Evolutionary conservation across 2,329 filamentous ascomycete species (phyloP).

Genomic region (Chaetothyriales sp.): DNA sequence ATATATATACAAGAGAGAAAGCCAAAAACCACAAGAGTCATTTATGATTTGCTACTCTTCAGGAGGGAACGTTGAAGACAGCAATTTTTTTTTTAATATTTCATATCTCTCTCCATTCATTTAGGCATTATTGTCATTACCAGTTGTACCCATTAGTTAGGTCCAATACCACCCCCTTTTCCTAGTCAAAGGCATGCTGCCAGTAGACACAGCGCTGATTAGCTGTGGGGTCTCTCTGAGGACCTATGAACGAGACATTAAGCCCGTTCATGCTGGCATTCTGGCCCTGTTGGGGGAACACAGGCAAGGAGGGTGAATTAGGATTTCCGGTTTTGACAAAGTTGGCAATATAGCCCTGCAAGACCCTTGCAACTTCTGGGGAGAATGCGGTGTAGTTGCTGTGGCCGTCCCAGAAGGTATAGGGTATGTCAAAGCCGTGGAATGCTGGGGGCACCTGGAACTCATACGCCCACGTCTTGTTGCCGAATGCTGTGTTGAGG

Average conservation of each 20-base stretch:
- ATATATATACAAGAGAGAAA: no score
- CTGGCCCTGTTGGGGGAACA: constrained; percentile 34
- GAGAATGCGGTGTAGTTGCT: constrained; percentile 23
- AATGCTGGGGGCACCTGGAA: constrained; percentile 39
- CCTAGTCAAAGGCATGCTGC: constrained; percentile 26
- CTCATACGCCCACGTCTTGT: constrained; percentile 38
- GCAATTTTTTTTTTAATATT: no score
- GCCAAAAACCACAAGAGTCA: no score
- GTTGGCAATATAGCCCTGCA: constrained; percentile 27
- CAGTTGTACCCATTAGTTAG: no score
- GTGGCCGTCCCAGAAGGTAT: constrained; percentile 35
- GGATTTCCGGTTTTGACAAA: constrained; percentile 24
- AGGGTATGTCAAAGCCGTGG: constrained; percentile 38
- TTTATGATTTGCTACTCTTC: no score
- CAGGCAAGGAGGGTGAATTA: constrained; percentile 23
- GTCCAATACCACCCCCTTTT: no score
- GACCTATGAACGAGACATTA: constrained; percentile 27
- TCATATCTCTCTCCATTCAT: no score
- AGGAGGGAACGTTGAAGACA: no score
- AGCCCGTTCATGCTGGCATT: constrained; percentile 32
- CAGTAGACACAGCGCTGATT: constrained; percentile 38
- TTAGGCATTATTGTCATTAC: no score
- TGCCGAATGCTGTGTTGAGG: constrained; percentile 34
- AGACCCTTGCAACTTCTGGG: constrained; percentile 20
- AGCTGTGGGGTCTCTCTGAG: constrained; percentile 31